Base-by-base conservation (phyloP, 176 grass and related monocot genomes). In the Rhynchospora tenuis region DNA sequence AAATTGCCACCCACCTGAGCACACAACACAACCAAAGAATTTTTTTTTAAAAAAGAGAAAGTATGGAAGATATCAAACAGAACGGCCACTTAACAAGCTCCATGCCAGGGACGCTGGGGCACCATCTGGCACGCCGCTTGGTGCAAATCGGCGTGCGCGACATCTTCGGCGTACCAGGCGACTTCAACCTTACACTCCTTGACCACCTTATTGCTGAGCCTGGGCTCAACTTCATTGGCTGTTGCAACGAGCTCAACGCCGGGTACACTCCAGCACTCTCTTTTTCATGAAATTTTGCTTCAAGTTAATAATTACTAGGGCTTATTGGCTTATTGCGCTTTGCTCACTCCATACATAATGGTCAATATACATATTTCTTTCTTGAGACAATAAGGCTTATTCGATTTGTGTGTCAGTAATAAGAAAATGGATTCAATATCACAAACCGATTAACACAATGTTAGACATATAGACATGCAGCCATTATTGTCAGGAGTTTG, bases 181-280 rank as follows among this genome's bases (percentile, higher is more conserved):
- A 95, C 71, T 95, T 95, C 85, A 95, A 95, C 86, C 93, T 95
- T 45, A 90, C 88, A 19, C 82, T 95, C 43, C 86, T 95, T 2
- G 93, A 95, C 63, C 89, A 95, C 85, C 90, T 95, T 65, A 86
- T 95, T 46, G 88, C 85, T 16, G 93, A 92, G 79, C 88, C 90
- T 0, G 90, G 84, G 45, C 93, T 95, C 74, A 81, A 19, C 60
- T 85, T 95, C 60, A 60, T 95, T 26, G 90, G 93, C 54, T 95
- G 90, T 83, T 95, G 93, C 88, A 95, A 95, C 88, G 93, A 95
- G 83, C 93, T 95, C 83, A 95, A 95, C 88, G 93, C 88, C n/a
- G 93, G 92, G 47, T 94, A 90, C 81, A 27, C n/a, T n/a, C n/a
- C n/a, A 67, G 1, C 14, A 67, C 10, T 6, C 64, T 67, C 28